Percentiles rank a stretch among this genome's conserved stretches.
These are phyloP conservation scores for Castanea crenata DNA, from an alignment of 306 rosid genomes.

Conservation along the genomic window DNA sequence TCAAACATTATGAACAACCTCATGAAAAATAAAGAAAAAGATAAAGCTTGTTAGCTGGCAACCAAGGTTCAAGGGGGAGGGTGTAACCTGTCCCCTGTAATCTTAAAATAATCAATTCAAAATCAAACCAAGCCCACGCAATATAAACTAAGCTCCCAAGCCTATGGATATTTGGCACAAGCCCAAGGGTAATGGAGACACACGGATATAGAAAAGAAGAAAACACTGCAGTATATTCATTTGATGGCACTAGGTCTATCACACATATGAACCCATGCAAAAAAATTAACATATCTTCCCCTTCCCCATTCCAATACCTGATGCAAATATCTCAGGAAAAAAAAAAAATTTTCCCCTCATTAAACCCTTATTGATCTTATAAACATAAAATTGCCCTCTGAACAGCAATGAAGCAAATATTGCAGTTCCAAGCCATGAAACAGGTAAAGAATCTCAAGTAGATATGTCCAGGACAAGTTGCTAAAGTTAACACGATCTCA, in stretches of 20 bases:
- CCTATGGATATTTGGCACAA: background rate
- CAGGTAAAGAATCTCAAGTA: background rate
- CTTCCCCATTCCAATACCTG: background rate
- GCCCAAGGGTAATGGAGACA: background rate
- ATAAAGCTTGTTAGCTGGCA: background rate
- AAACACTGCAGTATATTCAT: background rate
- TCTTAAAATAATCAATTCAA: background rate
- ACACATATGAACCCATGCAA: background rate
- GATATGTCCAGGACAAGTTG: background rate
- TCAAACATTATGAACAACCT: background rate
- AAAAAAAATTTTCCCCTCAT: no score
- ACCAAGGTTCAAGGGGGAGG: background rate
- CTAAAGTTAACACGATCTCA: background rate
- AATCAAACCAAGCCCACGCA: background rate
- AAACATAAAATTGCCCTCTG: no score
- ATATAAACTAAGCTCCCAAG: background rate
- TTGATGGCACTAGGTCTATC: no score
- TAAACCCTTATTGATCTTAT: no score
- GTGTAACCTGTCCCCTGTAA: background rate
- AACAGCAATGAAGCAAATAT: background rate
- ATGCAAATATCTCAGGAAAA: background rate
- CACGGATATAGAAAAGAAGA: background rate
- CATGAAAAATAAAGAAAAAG: background rate
- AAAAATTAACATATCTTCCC: background rate
- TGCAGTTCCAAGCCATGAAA: background rate